Conservation (phyloP, 345 rosid species). For the Populus deltoides region DNA sequence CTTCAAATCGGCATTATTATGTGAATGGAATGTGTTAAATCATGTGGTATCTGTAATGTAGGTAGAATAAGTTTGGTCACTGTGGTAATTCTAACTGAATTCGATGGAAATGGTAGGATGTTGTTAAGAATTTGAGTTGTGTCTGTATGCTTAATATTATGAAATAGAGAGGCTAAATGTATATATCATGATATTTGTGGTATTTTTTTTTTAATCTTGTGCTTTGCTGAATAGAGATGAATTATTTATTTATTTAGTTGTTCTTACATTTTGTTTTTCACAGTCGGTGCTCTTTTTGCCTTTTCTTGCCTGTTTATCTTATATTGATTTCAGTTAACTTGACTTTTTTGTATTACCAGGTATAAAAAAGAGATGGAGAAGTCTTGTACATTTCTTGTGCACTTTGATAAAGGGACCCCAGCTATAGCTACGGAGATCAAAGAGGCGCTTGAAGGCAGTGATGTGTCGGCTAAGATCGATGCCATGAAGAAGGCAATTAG, state of each 20-base stretch:
- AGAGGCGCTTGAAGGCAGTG: constrained; percentile 91
- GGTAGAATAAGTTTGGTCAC: not conserved
- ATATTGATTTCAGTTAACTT: not conserved
- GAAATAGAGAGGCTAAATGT: not conserved
- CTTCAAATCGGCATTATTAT: not conserved
- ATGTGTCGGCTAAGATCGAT: constrained; percentile 57
- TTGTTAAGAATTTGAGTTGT: not conserved
- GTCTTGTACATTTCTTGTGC: constrained; percentile 69
- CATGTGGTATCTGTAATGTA: not conserved
- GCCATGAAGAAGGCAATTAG: constrained; percentile 90
- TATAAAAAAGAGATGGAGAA: constrained; percentile 63
- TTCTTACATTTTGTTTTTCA: not conserved
- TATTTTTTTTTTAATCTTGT: not conserved
- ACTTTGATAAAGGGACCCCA: constrained; percentile 83
- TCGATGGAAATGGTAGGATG: not conserved
- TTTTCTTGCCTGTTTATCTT: not conserved
- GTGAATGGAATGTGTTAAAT: not conserved
- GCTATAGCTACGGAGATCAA: constrained; percentile 87
- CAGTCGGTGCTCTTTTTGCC: not conserved
- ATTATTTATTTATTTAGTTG: not conserved
- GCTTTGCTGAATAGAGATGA: not conserved
- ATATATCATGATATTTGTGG: not conserved
- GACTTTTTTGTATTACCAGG: constrained; percentile 6
- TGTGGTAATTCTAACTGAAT: not conserved
- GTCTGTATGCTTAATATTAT: not conserved